Percentiles rank a stretch among this genome's conserved stretches.
These are phyloP conservation scores for Fusarium solani-melongenae DNA, from an alignment of 2,329 filamentous ascomycete genomes.

Conservation along the genomic window DNA sequence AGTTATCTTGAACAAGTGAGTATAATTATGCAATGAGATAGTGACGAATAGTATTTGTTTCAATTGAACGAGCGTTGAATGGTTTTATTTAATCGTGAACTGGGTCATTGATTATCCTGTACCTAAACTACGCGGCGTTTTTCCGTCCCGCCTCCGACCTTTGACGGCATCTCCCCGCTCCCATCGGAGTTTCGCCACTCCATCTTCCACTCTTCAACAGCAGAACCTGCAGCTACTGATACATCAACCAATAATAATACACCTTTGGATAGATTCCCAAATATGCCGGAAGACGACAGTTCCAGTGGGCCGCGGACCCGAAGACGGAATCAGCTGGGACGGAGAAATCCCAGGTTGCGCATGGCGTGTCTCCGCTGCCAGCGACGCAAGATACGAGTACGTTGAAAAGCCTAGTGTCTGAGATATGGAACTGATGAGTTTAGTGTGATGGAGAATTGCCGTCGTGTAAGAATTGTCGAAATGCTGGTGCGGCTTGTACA, in stretches of 20 bases:
- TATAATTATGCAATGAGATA: not conserved
- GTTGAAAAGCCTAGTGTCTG: not conserved
- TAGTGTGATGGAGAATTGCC: conserved; percentile 59
- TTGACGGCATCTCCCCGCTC: conserved; percentile 33
- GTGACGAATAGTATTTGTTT: not conserved
- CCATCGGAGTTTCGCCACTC: conserved; percentile 23
- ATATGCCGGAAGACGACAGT: conserved; percentile 27
- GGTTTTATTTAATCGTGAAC: not conserved
- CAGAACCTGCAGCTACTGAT: not conserved
- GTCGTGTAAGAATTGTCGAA: conserved; percentile 56
- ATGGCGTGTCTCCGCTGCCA: conserved; percentile 55
- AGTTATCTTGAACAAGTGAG: not conserved
- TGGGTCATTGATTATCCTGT: not conserved
- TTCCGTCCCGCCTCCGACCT: conserved; percentile 2
- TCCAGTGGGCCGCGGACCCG: conserved; percentile 1
- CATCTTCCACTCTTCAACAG: not conserved
- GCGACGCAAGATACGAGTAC: conserved; percentile 60
- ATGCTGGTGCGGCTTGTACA: conserved; percentile 53
- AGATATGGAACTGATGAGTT: not conserved
- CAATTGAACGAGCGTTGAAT: not conserved
- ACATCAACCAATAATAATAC: not conserved
- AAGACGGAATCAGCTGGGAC: conserved; percentile 29
- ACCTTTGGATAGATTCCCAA: not conserved
- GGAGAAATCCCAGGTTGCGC: conserved; percentile 43
- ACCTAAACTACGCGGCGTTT: conserved; percentile 8